Conservation (phyloP, 1,284 basidiomycete genomes). For the Kwoniella shivajii region DNA sequence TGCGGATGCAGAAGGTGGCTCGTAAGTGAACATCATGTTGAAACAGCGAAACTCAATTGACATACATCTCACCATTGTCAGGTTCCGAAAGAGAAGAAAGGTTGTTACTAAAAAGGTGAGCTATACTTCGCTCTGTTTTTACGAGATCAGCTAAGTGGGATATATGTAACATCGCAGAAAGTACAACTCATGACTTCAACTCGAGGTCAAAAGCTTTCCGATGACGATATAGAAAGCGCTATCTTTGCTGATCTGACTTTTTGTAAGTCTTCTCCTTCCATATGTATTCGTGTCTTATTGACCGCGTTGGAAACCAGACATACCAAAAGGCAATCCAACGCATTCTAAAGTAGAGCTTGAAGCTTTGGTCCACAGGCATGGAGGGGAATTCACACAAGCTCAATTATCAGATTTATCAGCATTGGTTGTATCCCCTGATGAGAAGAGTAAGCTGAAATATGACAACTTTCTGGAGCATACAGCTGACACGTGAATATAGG, state of each 20-base stretch:
- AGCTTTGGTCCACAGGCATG: slow-evolving; percentile 66
- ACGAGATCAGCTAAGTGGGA: neutral
- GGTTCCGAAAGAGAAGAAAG: slow-evolving; percentile 36
- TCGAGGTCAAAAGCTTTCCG: slow-evolving; percentile 64
- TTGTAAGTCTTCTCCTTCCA: slow-evolving; percentile 59
- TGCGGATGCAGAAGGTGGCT: slow-evolving; percentile 41
- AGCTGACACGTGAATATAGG: slow-evolving; percentile 24
- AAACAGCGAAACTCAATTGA: neutral
- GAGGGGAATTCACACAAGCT: slow-evolving; percentile 70
- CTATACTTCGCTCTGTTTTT: neutral
- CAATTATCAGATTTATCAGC: slow-evolving; percentile 46
- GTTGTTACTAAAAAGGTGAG: slow-evolving; percentile 26
- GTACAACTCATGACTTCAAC: slow-evolving; percentile 66
- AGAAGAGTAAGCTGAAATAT: slow-evolving; percentile 38
- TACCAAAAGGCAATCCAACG: slow-evolving; percentile 63
- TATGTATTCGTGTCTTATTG: neutral
- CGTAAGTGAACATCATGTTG: slow-evolving; percentile 25
- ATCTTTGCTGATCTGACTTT: slow-evolving; percentile 76
- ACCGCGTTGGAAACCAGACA: slow-evolving; percentile 52
- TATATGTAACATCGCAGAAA: slow-evolving; percentile 45
- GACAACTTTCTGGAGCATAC: neutral
- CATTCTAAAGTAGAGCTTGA: slow-evolving; percentile 47
- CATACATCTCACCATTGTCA: neutral
- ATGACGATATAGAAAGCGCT: slow-evolving; percentile 63
- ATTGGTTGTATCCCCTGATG: slow-evolving; percentile 59